These are phyloP conservation scores for Colletotrichum sp. DNA, from an alignment of 2,329 filamentous ascomycete genomes.

Conservation along the genomic window DNA sequence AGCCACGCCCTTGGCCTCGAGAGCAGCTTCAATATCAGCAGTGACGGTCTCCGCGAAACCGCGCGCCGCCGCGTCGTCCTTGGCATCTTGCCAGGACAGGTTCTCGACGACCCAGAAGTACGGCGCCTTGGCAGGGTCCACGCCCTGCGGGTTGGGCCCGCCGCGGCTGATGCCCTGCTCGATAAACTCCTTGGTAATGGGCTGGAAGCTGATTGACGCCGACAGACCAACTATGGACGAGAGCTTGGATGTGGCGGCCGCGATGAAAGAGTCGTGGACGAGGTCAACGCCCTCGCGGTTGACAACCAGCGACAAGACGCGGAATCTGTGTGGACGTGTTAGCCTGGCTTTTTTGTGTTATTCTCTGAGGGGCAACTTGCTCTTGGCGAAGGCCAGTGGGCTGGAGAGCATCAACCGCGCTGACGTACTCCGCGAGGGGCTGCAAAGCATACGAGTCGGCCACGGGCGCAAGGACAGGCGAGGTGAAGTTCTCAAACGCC, in stretches of 20 bases:
- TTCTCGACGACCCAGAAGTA: constrained; percentile 25
- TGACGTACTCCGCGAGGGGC: constrained; percentile 16
- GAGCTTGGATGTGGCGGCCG: neutral
- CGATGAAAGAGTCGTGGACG: constrained; percentile 16
- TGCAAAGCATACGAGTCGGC: constrained; percentile 13
- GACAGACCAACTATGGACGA: constrained; percentile 2
- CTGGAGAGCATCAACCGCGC: constrained; percentile 18
- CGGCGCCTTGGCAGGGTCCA: constrained; percentile 14
- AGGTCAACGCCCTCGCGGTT: constrained; percentile 17
- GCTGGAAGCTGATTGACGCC: constrained; percentile 23
- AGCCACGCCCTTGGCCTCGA: constrained; percentile 7
- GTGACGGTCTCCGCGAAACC: neutral
- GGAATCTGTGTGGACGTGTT: constrained; percentile 2
- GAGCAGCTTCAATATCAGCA: neutral
- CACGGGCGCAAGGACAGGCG: constrained; percentile 14
- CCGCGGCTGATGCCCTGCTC: constrained; percentile 6
- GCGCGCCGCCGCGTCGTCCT: neutral
- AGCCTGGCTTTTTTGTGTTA: neutral
- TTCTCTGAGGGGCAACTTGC: neutral
- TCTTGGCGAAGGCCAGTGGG: constrained; percentile 21
- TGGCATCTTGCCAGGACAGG: constrained; percentile 16
- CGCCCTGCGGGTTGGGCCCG: constrained; percentile 20
- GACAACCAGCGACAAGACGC: constrained; percentile 19
- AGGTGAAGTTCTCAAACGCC: constrained; percentile 22
- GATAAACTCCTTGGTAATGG: constrained; percentile 20